Conservation (phyloP, 140 eudicot genomes). For the Flaveria floridana region DNA sequence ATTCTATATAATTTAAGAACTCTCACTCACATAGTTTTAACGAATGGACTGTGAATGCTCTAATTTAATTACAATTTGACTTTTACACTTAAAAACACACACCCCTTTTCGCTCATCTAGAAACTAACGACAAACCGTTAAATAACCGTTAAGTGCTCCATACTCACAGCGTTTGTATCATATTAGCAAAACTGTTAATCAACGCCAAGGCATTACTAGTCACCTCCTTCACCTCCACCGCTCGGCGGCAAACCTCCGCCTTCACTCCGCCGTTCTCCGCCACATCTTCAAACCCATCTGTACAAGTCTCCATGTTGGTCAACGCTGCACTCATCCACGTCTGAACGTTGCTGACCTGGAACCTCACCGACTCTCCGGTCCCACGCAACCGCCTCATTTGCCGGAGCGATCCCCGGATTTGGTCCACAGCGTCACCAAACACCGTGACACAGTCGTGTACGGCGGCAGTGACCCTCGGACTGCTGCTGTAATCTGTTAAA, state of each 20-base stretch:
- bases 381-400: conserved; percentile 63
- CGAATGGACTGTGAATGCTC: too few species aligned
- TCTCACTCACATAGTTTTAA: too few species aligned
- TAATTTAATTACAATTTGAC: conserved; percentile 7
- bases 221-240: conserved; percentile 52
- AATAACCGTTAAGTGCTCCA: background rate
- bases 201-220: conserved; percentile 88
- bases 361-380: conserved; percentile 50
- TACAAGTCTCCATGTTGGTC: conserved; percentile 82
- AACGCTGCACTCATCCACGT: conserved; percentile 94
- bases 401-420: conserved; percentile 48
- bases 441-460: conserved; percentile 63
- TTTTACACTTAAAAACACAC: background rate
- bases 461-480: conserved; percentile 56
- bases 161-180: conserved; percentile 30
- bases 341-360: conserved; percentile 83
- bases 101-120: background rate
- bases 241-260: conserved; percentile 41
- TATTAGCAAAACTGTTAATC: conserved; percentile 54
- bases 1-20: too few species aligned
- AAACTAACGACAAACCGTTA: conserved; percentile 3
- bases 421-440: conserved; percentile 66
- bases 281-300: conserved; percentile 73
- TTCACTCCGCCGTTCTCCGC: conserved; percentile 43
- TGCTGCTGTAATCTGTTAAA: conserved; percentile 22